Evolutionary conservation across 1,284 basidiomycete genomes (phyloP), one percentile per base, ranked within the genome.

Genomic region (Jaminaea rosea): DNA sequence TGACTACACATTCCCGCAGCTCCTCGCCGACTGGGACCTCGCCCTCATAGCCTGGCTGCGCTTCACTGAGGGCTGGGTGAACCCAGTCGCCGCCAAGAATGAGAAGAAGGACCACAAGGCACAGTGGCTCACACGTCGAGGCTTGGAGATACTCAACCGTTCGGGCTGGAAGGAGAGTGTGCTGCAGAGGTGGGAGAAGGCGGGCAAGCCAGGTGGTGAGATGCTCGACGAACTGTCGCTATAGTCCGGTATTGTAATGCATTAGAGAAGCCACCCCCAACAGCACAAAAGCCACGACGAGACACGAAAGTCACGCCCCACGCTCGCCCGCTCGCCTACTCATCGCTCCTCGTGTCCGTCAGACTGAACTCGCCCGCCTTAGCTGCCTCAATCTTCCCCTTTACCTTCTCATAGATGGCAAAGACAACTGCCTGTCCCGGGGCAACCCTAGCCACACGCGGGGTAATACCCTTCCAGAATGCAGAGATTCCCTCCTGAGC

Each of bases 391-490:
- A 73, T 66, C 50, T 59, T 54, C 34, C 53, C 55, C 60, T 72
- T 72, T 52, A 73, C 63, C 61, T 71, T 73, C 47, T 73, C 72
- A 56, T 73, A 73, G 54, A 73, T 70, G 44, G 78, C 78, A 60
- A 80, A 80, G 11, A 80, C 78, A 27, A 80, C 79, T 1, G 78
- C 78, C 67, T 80, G 78, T 49, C 91, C 70, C 9, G 94, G 93
- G 1, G 94, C 94, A 44, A 99, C 93, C 63, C 94, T 84, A 60
- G 96, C 79, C 36, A 99, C 91, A 50, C 94, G 82, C 39, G 94
- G 93, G 2, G 92, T 97, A 75, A 99, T 97, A 47, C 93, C 75
- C 59, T 75, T 73, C 68, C 71, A 96, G 77, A 97, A 96, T 50
- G 91, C 91, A 48, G 78, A 78, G 17, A 85, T 78, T 29, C 92